These are phyloP conservation scores for Stenogyne calaminthoides DNA, from an alignment of 305 asterid species.

Conservation along the genomic window DNA sequence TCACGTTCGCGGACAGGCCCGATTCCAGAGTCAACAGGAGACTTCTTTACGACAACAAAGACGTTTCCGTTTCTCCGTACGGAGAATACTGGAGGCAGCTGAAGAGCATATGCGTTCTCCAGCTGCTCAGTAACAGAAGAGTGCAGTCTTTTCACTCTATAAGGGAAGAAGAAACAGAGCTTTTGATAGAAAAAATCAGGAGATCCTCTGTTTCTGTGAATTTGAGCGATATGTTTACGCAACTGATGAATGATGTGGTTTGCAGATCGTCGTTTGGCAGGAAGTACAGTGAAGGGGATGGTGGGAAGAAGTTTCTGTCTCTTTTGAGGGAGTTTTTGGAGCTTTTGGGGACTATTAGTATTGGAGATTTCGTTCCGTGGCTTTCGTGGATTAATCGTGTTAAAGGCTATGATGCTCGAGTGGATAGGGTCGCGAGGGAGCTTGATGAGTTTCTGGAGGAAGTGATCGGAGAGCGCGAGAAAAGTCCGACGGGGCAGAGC, in stretches of 20 bases:
- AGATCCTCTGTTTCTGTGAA: constrained; percentile 15
- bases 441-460: constrained; percentile 35
- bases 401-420: constrained; percentile 28
- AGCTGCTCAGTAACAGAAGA: constrained; percentile 40
- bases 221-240: constrained; percentile 34
- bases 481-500: neutral
- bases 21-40: neutral
- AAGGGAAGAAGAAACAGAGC: constrained; percentile 31
- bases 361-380: constrained; percentile 38
- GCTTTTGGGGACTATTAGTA: constrained; percentile 18
- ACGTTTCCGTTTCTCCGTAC: constrained; percentile 16
- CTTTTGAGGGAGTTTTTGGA: constrained; percentile 27
- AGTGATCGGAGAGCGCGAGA: constrained; percentile 19
- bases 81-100: constrained; percentile 60
- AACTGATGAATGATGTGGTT: constrained; percentile 33
- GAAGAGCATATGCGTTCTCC: constrained; percentile 45
- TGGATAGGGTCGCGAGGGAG: constrained; percentile 18
- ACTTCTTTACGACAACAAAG: constrained; percentile 26
- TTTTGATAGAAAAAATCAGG: constrained; percentile 24
- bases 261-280: constrained; percentile 53
- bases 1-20: constrained; percentile 42
- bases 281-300: constrained; percentile 37
- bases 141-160: neutral
- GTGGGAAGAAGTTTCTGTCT: constrained; percentile 33
- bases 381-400: constrained; percentile 33